phyloP scores from a whole-genome alignment of 1,284 basidiomycete genomes.

The Irpex sp. region DNA sequence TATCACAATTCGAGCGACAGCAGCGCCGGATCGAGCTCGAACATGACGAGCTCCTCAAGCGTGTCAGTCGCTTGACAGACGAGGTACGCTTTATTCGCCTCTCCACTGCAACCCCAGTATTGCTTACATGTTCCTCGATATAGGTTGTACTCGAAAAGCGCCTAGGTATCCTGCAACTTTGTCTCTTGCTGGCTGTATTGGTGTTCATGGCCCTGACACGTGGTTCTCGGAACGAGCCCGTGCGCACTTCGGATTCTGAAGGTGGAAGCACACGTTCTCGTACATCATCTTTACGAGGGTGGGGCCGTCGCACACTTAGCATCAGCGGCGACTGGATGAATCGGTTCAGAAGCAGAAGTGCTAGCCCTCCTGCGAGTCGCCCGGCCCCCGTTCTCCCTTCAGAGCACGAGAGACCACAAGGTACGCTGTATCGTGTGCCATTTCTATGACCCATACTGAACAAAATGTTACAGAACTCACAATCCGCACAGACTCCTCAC shows the following conservation, averaged over 20 bases:
- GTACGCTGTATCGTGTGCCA: background rate
- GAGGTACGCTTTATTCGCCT: conserved; percentile 48
- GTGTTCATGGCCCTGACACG: conserved; percentile 84
- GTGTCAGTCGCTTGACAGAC: conserved; percentile 68
- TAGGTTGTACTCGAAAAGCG: conserved; percentile 83
- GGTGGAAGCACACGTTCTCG: conserved; percentile 9
- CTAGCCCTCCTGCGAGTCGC: conserved; percentile 16
- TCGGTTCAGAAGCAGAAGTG: conserved; percentile 37
- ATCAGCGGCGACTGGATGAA: conserved; percentile 52
- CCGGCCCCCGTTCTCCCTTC: background rate
- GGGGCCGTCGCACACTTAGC: conserved; percentile 52
- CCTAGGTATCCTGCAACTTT: conserved; percentile 78
- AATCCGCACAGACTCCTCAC: conserved; percentile 20
- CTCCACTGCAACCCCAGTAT: background rate
- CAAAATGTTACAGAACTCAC: conserved; percentile 2
- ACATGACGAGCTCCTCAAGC: conserved; percentile 58
- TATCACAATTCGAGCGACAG: conserved; percentile 72
- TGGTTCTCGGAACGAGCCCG: conserved; percentile 55
- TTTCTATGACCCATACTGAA: background rate
- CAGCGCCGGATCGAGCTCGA: conserved; percentile 66
- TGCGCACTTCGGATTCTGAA: conserved; percentile 19
- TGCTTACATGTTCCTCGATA: background rate
- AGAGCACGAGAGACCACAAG: background rate
- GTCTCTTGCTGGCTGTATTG: conserved; percentile 73
- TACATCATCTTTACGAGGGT: conserved; percentile 41